phyloP scores from a whole-genome alignment of 116 monocot species.

The Trichopus zeylanicus region DNA sequence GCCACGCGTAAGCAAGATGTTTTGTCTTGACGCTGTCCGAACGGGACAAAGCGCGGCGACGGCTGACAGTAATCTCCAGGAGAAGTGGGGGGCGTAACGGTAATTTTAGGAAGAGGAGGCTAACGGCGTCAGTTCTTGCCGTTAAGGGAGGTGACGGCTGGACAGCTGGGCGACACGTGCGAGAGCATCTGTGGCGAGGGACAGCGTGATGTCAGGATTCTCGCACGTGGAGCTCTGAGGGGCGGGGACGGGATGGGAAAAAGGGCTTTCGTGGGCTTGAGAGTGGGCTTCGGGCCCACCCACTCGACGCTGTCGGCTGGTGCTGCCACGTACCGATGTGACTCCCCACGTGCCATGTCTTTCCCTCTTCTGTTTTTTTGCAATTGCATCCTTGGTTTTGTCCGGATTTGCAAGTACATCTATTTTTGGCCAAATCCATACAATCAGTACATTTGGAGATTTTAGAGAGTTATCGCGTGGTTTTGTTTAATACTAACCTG shows the following conservation, averaged over 20 bases:
- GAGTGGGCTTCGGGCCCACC: constrained; percentile 1
- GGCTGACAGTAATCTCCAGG: too few relatives aligned
- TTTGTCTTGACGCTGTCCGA: constrained; percentile 1
- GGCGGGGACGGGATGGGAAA: background rate
- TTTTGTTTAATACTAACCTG: too few relatives aligned
- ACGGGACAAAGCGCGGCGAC: background rate
- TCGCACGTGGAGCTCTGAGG: constrained; percentile 1
- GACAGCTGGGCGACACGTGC: background rate
- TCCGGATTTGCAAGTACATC: too few relatives aligned
- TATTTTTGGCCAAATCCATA: too few relatives aligned
- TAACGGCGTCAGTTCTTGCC: background rate
- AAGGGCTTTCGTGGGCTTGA: constrained; percentile 2
- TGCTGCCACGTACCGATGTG: background rate
- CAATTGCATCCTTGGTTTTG: too few relatives aligned
- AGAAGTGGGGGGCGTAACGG: too few relatives aligned
- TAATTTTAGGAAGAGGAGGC: too few relatives aligned
- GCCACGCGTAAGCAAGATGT: background rate
- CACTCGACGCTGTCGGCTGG: background rate
- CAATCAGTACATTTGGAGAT: too few relatives aligned
- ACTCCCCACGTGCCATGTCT: background rate
- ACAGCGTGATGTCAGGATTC: background rate
- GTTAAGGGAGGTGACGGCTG: background rate
- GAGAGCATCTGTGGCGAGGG: background rate
- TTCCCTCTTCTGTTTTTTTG: too few relatives aligned
- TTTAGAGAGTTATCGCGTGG: too few relatives aligned